Evolutionary conservation across 23 red algal species (phyloP).

Genomic region (Chondrus crispus): DNA sequence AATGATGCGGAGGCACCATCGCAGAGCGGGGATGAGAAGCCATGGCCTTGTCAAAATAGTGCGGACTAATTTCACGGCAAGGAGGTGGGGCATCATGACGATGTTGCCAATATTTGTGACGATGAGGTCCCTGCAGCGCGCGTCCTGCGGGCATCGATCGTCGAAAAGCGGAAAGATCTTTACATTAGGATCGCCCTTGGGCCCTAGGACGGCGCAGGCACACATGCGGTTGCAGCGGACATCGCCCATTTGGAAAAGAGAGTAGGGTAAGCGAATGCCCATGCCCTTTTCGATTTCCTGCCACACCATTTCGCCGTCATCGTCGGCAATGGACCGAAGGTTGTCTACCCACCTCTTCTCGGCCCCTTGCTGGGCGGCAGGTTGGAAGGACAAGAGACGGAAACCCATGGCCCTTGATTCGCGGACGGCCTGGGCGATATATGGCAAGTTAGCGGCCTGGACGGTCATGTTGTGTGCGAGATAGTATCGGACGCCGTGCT

Average conservation of each 20-base stretch:
- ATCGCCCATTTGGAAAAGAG: conserved; percentile 84
- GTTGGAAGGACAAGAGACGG: conserved; percentile 78
- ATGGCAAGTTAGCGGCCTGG: conserved; percentile 54
- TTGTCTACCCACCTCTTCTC: conserved; percentile 36
- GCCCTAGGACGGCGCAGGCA: conserved; percentile 60
- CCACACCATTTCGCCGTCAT: conserved; percentile 80
- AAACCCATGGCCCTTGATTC: conserved; percentile 54
- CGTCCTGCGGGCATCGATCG: conserved; percentile 40
- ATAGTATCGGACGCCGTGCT: conserved; percentile 66
- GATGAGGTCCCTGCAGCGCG: conserved; percentile 48
- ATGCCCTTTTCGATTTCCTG: conserved; percentile 71
- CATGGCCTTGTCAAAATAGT: conserved; percentile 17
- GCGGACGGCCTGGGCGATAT: conserved; percentile 49
- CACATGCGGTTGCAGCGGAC: conserved; percentile 80
- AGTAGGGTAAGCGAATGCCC: conserved; percentile 72
- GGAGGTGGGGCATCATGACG: conserved; percentile 8
- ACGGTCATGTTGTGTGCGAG: conserved; percentile 89
- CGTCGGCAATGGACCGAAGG: background rate
- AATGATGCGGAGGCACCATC: conserved; percentile 28
- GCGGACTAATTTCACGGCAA: conserved; percentile 53
- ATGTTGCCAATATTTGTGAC: conserved; percentile 49
- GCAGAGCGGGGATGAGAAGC: background rate
- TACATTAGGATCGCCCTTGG: background rate
- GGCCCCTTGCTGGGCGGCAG: conserved; percentile 65
- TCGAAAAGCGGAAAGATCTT: conserved; percentile 55